These are phyloP conservation scores for Microbotryomycetes sp. DNA, from an alignment of 1,284 basidiomycete species.

Conservation along the genomic window DNA sequence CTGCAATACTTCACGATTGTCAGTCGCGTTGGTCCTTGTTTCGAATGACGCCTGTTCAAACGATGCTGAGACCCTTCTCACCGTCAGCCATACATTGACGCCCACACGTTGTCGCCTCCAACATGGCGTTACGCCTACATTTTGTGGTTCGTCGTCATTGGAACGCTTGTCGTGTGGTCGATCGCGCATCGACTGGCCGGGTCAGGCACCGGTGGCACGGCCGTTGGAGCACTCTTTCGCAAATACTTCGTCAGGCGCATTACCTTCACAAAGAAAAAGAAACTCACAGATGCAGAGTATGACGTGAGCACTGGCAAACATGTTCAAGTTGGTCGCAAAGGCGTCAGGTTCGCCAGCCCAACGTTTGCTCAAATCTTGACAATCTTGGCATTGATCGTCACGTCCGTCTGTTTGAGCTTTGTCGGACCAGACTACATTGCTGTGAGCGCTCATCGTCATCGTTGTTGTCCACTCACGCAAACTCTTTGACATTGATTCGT, in stretches of 20 bases:
- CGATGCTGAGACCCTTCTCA: background rate
- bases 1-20: constrained; percentile 29
- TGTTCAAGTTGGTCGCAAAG: constrained; percentile 4
- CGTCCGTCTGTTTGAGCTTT: constrained; percentile 28
- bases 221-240: constrained; percentile 31
- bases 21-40: background rate
- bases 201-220: constrained; percentile 13
- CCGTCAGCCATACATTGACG: constrained; percentile 35
- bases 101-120: constrained; percentile 43
- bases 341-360: constrained; percentile 28
- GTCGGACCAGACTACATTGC: constrained; percentile 36
- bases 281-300: constrained; percentile 6
- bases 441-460: background rate
- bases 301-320: constrained; percentile 10
- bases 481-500: background rate
- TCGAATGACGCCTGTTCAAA: background rate
- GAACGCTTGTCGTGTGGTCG: constrained; percentile 38
- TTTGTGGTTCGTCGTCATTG: constrained; percentile 42
- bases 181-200: constrained; percentile 37
- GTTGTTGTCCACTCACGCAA: background rate
- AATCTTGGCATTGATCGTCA: constrained; percentile 24
- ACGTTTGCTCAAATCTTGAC: constrained; percentile 32
- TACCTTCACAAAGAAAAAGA: constrained; percentile 10
- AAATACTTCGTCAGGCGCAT: constrained; percentile 28
- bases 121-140: constrained; percentile 46